Evolutionary conservation across 306 rosid genomes (phyloP).

Genomic region (Inga laurina): DNA sequence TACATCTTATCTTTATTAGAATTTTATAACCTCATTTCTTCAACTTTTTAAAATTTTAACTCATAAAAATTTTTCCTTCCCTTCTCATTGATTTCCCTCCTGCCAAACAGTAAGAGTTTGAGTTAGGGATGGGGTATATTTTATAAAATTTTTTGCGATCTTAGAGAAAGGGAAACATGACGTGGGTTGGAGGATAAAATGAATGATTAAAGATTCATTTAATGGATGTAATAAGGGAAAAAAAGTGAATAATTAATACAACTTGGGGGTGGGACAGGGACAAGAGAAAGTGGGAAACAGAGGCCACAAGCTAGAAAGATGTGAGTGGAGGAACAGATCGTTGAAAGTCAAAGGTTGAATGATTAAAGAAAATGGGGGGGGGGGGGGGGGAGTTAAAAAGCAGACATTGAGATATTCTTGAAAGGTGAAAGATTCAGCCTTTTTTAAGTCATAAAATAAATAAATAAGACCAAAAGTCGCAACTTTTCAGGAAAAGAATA

Average conservation of each 20-base stretch:
- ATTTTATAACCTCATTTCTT: too few relatives aligned
- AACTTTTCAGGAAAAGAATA: constrained; percentile 5
- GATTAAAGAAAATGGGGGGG: background rate
- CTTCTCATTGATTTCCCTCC: too few relatives aligned
- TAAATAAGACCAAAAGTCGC: background rate
- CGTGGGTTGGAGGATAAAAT: background rate
- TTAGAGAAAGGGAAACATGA: background rate
- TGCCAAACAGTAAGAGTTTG: too few relatives aligned
- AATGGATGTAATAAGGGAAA: background rate
- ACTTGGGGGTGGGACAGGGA: background rate
- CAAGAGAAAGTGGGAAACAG: background rate
- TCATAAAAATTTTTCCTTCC: too few relatives aligned
- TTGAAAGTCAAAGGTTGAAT: constrained; percentile 14
- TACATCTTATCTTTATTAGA: too few relatives aligned
- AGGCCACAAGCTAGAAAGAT: too few relatives aligned
- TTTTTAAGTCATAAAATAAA: background rate
- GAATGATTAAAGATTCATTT: background rate
- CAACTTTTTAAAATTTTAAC: too few relatives aligned
- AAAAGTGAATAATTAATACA: background rate
- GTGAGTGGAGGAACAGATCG: background rate
- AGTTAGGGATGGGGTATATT: background rate
- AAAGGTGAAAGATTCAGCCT: constrained; percentile 19
- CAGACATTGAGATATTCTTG: background rate
- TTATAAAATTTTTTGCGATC: background rate
- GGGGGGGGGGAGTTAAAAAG: background rate